Base-by-base conservation (phyloP, 1,284 basidiomycete species). In the Trichosporon sp. region DNA sequence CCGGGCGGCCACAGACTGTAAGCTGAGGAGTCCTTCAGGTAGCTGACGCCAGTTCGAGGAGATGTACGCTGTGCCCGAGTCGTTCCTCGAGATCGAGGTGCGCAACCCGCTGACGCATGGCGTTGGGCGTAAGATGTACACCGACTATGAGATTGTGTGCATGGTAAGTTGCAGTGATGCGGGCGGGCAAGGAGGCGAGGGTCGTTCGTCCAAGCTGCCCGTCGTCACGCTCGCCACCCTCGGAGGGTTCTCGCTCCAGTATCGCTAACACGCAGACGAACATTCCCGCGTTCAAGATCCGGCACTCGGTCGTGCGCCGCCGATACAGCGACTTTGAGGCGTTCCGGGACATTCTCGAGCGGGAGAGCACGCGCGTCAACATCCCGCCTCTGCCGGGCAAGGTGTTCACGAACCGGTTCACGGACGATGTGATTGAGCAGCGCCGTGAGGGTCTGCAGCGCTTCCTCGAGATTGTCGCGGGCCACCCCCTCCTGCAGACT, bases 281-380 rank as follows among this genome's bases (percentile, higher is more conserved):
- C 85, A 99, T 99, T 78, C 97, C 96, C 37, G 97, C 96, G 0
- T 99, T 99, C 88, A 97, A 98, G 83, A 88, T 98, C 68, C 91
- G 93, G 59, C 95, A 97, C 85, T 98, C 95, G 1, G 87, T 93
- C 64, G 97, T 99, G 35, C 90, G 96, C 71, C 88, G 97, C 69
- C 92, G 97, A 67, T 99, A 99, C 84, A 97, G 94, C 65, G 96
- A 99, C 85, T 99, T 99, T 82, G 96, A 99, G 84, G 96, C 96
- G 5, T 99, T 99, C 87, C 90, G 96, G 67, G 96, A 99, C 83
- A 93, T 98, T 78, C 90, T 99, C 65, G 97, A 99, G 85, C 90
- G 95, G 76, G 96, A 99, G 85, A 92, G 91, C 10, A 98, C 95
- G 4, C 88, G 97, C 32, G 97, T 99, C 76, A 99, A 98, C 84